Conservation (phyloP, 2,329 filamentous ascomycete genomes). For the Polytolypa hystricis region DNA sequence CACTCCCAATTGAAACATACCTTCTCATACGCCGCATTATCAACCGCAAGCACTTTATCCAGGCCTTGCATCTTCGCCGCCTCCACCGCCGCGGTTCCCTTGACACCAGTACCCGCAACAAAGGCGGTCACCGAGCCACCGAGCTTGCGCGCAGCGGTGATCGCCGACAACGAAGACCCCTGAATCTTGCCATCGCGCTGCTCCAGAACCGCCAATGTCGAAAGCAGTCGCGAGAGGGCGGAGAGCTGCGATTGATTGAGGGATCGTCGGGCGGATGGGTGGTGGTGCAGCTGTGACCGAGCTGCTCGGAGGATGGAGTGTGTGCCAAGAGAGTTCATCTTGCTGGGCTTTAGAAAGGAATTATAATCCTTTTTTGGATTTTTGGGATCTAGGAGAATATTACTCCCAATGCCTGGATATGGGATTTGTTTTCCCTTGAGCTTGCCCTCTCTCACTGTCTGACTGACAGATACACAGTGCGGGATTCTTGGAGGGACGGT, state of each 20-base stretch:
- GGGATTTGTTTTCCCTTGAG: too few species aligned
- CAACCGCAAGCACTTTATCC: conserved; percentile 81
- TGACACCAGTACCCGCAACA: conserved; percentile 68
- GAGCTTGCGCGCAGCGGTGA: conserved; percentile 76
- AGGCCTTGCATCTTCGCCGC: conserved; percentile 82
- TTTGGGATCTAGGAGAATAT: too few species aligned
- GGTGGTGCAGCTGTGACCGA: conserved; percentile 38
- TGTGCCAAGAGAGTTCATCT: too few species aligned
- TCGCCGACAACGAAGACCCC: conserved; percentile 66
- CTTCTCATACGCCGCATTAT: conserved; percentile 87
- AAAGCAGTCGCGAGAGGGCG: conserved; percentile 59
- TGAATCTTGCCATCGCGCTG: conserved; percentile 85
- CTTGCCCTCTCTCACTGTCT: too few species aligned
- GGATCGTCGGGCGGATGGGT: conserved; percentile 24
- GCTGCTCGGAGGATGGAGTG: conserved; percentile 32
- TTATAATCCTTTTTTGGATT: too few species aligned
- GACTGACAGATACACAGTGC: too few species aligned
- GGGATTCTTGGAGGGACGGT: conserved; percentile 1
- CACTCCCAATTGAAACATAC: conserved; percentile 34
- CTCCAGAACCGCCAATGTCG: conserved; percentile 83
- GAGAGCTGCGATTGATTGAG: conserved; percentile 36
- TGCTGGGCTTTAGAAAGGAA: too few species aligned
- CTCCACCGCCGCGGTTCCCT: conserved; percentile 60
- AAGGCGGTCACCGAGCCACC: conserved; percentile 80
- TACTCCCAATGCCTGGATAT: too few species aligned